Evolutionary conservation across 768 basidiomycete genomes (phyloP), one percentile per base, ranked within the genome.

Genomic region (Leccinum pellstonianum): DNA sequence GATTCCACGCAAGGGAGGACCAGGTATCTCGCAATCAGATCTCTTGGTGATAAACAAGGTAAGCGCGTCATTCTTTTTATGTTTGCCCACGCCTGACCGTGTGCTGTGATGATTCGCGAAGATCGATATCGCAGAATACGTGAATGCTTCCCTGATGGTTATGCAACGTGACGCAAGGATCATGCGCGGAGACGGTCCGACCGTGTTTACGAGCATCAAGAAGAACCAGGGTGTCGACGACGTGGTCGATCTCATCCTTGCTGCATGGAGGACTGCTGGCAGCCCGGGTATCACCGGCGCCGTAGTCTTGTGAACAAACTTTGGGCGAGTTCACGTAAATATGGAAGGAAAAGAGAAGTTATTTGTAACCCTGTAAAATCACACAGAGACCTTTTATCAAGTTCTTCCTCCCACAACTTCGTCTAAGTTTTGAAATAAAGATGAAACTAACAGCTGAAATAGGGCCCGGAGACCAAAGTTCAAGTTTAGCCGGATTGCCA

Each of bases 1-100:
- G 76, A 95, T 99, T 63, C 97, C 97, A 21, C 82, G 96, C 23
- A 99, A 99, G 78, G 96, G 97, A 5, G 97, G 96, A 1, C 97
- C 96, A 2, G 97, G 96, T 10, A 98, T 99, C 65, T 95, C 94
- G 1, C 91, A 95, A 69, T 96, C 94, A 1, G 97, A 98, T 76
- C 78, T 99, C 11, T 77, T 99, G 56, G 86, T 99, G 25, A 86
- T 98, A 66, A 98, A 98, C 80, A 99, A 99, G 83, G 95, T 88
- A 35, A 27, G 56, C 3, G 33, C 43, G 46, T 27, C 17, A 52
- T 27, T 53, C 41, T 37, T 52, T 54, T 62, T 59, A 21, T 8
- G 10, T 21, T 17, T 11, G 29, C 55, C 8, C n/a, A 29, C 17
- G 48, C 29, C 49, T 21, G 37, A 12, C 41, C 12, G 23, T 35